Conservation (phyloP, 345 rosid genomes). For the Brassica incana region DNA sequence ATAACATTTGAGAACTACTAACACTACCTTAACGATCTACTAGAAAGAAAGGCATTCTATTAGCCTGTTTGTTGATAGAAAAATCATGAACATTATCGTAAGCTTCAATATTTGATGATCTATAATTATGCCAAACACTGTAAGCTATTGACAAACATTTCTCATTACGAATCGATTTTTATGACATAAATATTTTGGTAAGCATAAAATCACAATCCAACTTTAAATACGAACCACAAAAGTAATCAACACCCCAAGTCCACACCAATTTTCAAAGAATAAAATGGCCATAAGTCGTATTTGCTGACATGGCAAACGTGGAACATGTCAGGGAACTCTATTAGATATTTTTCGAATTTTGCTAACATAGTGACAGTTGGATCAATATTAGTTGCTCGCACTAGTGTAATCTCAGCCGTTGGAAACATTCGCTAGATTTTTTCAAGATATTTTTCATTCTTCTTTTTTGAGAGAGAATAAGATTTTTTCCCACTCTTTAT, state of each 20-base stretch:
- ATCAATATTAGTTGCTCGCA: conserved; percentile 27
- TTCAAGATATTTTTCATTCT: conserved; percentile 43
- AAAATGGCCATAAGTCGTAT: not conserved
- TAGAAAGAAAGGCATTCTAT: too few relatives aligned
- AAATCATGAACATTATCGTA: not conserved
- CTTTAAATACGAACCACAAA: conserved; percentile 37
- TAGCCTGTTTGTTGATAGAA: too few relatives aligned
- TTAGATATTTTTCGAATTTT: conserved; percentile 48
- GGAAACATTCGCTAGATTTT: conserved; percentile 26
- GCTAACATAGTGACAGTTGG: conserved; percentile 28
- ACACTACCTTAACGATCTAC: too few relatives aligned
- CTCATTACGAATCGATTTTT: not conserved
- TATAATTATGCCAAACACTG: not conserved
- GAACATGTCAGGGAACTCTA: conserved; percentile 39
- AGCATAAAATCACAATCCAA: not conserved
- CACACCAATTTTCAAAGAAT: conserved; percentile 21
- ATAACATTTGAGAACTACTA: too few relatives aligned
- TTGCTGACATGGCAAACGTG: conserved; percentile 51
- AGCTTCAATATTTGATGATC: not conserved
- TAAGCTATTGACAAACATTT: not conserved
- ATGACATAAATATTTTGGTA: not conserved
- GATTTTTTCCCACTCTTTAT: not conserved
- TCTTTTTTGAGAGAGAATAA: not conserved
- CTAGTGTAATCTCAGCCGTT: conserved; percentile 34
- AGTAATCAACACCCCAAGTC: not conserved